Evolutionary conservation across 148 eudicot species (phyloP), one percentile per base, ranked within the genome.

Genomic region (Nepenthes gracilis): DNA sequence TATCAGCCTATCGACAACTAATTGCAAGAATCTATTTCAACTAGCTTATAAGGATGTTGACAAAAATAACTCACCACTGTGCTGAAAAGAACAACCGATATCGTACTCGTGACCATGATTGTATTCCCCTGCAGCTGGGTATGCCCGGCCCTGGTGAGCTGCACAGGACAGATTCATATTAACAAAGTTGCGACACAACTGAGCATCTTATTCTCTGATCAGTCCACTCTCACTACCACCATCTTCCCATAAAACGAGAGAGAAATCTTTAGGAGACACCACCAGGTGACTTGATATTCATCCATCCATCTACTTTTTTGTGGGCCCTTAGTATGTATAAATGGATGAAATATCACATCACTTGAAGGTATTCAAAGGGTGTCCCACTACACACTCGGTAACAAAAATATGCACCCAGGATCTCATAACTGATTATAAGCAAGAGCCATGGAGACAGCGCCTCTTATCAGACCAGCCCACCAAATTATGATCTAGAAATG

Each of bases 401-500:
- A 23, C 23, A 23, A 23, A 23, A 23, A 23, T 23, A 23, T 23
- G 23, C 23, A 23, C 23, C 23, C 23, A 23, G 23, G 23, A 23
- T 23, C 14, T n/a, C 33, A 32, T n/a, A 45, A 1, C 59, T 93
- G 89, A 71, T 86, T 86, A 74, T 93, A 93, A 73, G 96, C 95
- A 66, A 93, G 84, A 12, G 99, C 99, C 80, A 93, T 86, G 23
- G 99, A 93, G 12, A 93, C 99, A 35, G 98, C 96, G 12, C 98
- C 97, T 77, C 97, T 72, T 87, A 91, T 91, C 51, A 87, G 83
- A 77, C 97, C 97, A 60, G 97, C 95, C 98, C 98, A 92, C 98
- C 98, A 92, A 60, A 92, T 83, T 12, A 77, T 76, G 55, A 88
- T 71, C 98, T 92, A 72, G 23, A 61, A 55, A 56, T 61, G 38